Evolutionary conservation across 139 green algal genomes (phyloP).

Genomic region (Ettlia oleoabundans): DNA sequence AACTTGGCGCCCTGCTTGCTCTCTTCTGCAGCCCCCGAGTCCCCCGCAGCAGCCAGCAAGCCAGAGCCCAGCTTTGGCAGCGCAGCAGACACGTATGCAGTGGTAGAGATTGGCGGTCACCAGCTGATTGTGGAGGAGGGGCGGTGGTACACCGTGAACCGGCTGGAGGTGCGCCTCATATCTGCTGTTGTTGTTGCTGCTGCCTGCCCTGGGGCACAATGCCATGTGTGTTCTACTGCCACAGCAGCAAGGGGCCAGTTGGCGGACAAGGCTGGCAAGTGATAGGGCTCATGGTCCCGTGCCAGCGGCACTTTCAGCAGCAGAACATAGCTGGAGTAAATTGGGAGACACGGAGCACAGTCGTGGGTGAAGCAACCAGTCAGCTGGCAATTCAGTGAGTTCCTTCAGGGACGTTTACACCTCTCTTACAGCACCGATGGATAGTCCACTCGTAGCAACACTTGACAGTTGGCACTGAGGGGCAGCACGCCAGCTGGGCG

Average conservation of each 20-base stretch:
- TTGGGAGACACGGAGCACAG: no score
- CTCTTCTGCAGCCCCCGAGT: slow-evolving; percentile 7
- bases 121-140: slow-evolving; percentile 95
- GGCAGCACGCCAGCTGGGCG: no score
- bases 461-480: no score
- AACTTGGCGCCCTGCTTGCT: not conserved
- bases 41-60: slow-evolving; percentile 10
- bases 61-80: slow-evolving; percentile 33
- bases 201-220: not conserved
- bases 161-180: slow-evolving; percentile 76
- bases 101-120: slow-evolving; percentile 88
- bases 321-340: no score
- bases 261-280: not conserved
- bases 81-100: slow-evolving; percentile 76
- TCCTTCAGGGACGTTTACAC: no score
- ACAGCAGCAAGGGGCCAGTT: not conserved
- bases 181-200: not conserved
- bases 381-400: no score
- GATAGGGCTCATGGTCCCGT: no score
- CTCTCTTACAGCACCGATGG: no score
- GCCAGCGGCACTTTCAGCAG: no score
- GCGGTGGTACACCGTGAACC: slow-evolving; percentile 92
- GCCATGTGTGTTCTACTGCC: not conserved
- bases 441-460: no score
- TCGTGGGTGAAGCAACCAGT: no score